A percentile compares a stretch with the other conserved stretches of the same genome.
Conservation (phyloP, 2,329 filamentous ascomycete species). For the Sporothrix luriei region DNA sequence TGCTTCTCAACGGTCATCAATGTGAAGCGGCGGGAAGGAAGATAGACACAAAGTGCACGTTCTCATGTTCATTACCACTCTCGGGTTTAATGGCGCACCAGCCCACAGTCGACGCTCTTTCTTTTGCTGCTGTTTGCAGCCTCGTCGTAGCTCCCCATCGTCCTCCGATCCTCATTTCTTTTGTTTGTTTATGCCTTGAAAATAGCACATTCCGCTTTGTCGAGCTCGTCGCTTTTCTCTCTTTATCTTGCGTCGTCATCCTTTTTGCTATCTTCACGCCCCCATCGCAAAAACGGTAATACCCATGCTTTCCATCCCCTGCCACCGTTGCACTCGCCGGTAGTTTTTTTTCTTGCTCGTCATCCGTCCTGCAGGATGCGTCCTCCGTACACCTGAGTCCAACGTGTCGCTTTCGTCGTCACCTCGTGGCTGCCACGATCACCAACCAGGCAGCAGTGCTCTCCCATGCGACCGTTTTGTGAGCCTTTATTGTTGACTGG, state of each 20-base stretch:
- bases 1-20: neutral
- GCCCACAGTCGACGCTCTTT: neutral
- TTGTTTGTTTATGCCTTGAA: slow-evolving; percentile 8
- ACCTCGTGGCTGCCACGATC: neutral
- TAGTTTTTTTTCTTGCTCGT: neutral
- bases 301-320: neutral
- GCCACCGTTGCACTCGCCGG: slow-evolving; percentile 1
- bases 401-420: neutral
- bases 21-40: slow-evolving; percentile 17
- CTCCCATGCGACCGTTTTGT: neutral
- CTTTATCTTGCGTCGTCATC: neutral
- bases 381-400: neutral
- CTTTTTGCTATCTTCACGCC: neutral
- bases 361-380: neutral
- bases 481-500: neutral
- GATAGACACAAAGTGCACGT: neutral
- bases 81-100: slow-evolving; percentile 17
- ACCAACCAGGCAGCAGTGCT: neutral
- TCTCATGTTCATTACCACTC: neutral
- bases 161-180: neutral
- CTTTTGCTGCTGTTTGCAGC: neutral
- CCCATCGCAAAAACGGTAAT: neutral
- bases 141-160: slow-evolving; percentile 4
- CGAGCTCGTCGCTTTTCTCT: neutral
- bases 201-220: neutral